phyloP scores from a whole-genome alignment of 2,329 filamentous ascomycete genomes.

The Chaetomium sp. region DNA sequence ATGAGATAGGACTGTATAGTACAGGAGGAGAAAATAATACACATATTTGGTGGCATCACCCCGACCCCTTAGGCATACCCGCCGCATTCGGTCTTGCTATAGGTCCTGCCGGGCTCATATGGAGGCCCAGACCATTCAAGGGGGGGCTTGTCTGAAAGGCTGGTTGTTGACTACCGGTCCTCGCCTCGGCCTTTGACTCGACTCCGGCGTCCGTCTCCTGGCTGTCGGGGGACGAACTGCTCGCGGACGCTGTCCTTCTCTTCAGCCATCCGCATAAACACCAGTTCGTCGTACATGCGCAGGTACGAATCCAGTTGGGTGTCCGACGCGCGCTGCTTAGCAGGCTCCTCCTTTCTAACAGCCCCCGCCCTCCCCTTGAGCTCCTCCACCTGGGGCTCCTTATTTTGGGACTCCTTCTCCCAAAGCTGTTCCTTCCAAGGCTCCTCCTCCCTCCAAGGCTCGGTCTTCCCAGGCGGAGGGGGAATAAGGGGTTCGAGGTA shows the following conservation, averaged over 20 bases:
- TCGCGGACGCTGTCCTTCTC: background rate
- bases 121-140: background rate
- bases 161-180: no score
- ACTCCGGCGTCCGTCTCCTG: no score
- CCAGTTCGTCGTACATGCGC: constrained; percentile 11
- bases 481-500: no score
- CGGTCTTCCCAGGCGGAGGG: no score
- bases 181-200: no score
- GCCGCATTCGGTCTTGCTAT: background rate
- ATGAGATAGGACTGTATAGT: background rate
- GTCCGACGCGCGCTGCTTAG: background rate
- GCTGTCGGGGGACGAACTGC: background rate
- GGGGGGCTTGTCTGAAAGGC: no score
- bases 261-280: background rate
- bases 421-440: no score
- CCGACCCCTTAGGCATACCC: background rate
- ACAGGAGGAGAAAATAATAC: background rate
- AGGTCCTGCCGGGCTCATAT: background rate
- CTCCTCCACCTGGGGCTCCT: no score
- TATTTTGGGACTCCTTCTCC: background rate
- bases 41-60: background rate
- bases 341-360: background rate
- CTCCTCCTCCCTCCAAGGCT: no score
- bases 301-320: background rate
- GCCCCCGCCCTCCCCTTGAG: background rate